Evolutionary conservation across 2,329 filamentous ascomycete species (phyloP), one percentile per base, ranked within the genome.

Genomic region (Colletotrichum spinosum): DNA sequence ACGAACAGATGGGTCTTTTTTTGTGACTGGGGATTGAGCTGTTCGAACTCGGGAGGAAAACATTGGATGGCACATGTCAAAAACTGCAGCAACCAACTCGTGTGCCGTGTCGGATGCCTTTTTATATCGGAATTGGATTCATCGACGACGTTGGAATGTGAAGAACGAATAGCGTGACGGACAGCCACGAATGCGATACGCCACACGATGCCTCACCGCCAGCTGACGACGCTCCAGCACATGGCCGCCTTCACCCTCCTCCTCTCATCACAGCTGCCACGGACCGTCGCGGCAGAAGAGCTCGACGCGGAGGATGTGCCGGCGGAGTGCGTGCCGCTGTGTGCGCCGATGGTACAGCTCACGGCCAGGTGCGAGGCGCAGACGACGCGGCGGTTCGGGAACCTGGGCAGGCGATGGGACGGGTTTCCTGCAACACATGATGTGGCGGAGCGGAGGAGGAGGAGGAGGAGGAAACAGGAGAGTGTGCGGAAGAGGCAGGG

Each of bases 281-380:
- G 38, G 8, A 15, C 49, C 42, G 61, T 48, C 4, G 9, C 39
- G 50, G 59, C 63, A 6, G 59, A 66, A 25, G 63, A 66, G 6
- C 53, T 64, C 25, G 59, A 66, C 12, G 41, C 59, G 2, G 59
- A 58, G n/a, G 63, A 66, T 35, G 63, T 66, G 11, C 63, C 63
- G 17, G 41, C 63, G 17, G 58, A 57, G 25, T 66, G 63, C 39
- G 58, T 25, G 5, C 6, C 25, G 13, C n/a, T 25, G 10, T 66
- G 63, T 25, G 41, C 52, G 13, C 59, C 63, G 7, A 49, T 66
- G 12, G 53, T 53, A 15, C 48, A 57, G 59, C 53, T 66, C 11
- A 66, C 63, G 48, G 49, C 12, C 10, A 52, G 52, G 25, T 66
- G 63, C 48, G 63, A 66, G 41, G 49, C 49, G 33, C 39, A 52